A percentile compares a stretch with the other conserved stretches of the same genome.
These are phyloP conservation scores for Silene latifolia DNA, from an alignment of 148 eudicot genomes.

Conservation along the genomic window DNA sequence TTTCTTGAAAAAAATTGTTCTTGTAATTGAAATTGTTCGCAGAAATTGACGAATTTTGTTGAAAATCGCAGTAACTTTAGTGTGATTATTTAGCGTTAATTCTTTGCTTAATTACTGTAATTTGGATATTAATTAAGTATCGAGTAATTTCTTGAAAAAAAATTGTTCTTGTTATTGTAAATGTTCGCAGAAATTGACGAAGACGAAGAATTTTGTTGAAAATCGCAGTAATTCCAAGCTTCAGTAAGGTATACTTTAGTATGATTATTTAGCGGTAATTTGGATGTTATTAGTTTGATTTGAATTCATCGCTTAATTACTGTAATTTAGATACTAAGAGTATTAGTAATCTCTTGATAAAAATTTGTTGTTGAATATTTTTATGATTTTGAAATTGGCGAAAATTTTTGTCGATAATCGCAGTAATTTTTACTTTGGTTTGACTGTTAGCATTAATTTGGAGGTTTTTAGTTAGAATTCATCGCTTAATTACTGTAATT, in stretches of 20 bases:
- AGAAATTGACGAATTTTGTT: too few relatives aligned
- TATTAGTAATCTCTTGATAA: background rate
- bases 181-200: background rate
- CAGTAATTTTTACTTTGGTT: too few relatives aligned
- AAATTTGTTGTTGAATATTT: background rate
- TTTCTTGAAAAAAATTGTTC: background rate
- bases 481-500: too few relatives aligned
- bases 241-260: constrained; percentile 5
- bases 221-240: constrained; percentile 9
- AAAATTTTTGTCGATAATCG: background rate
- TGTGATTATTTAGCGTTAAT: too few relatives aligned
- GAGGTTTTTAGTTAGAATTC: too few relatives aligned
- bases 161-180: background rate
- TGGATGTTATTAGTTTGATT: background rate
- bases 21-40: too few relatives aligned
- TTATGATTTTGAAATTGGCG: background rate
- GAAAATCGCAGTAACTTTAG: background rate
- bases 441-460: too few relatives aligned
- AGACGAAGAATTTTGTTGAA: constrained; percentile 7
- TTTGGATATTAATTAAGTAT: background rate
- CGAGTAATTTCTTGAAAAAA: background rate
- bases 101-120: background rate
- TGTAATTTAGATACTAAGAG: background rate
- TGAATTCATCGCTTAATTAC: background rate
- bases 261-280: too few relatives aligned